These are phyloP conservation scores for Teratosphaeria epicoccoides DNA, from an alignment of 2,329 filamentous ascomycete genomes.

Conservation along the genomic window DNA sequence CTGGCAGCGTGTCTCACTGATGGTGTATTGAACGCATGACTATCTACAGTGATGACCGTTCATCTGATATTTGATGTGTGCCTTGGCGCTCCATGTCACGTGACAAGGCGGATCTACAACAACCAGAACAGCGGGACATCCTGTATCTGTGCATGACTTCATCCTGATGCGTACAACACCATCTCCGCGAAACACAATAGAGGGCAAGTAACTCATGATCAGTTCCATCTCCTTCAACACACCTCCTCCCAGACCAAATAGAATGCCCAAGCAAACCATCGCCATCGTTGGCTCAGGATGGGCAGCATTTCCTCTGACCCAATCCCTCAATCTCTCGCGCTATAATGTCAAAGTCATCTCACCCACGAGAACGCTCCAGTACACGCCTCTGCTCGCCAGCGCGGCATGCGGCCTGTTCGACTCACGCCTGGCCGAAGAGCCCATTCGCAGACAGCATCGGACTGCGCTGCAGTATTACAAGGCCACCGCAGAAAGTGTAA, in stretches of 20 bases:
- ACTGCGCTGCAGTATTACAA: slow-evolving; percentile 25
- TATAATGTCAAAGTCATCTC: slow-evolving; percentile 35
- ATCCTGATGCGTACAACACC: not conserved
- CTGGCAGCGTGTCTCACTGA: too few relatives aligned
- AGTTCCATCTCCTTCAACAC: not conserved
- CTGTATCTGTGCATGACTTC: not conserved
- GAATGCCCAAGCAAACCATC: slow-evolving; percentile 3
- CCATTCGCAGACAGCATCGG: slow-evolving; percentile 28
- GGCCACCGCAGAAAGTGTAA: slow-evolving; percentile 29
- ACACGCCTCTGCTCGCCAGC: slow-evolving; percentile 37
- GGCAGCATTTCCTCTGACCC: slow-evolving; percentile 28
- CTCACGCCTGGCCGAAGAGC: slow-evolving; percentile 37
- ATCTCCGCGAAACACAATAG: not conserved
- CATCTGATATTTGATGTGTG: too few relatives aligned
- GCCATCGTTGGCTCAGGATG: slow-evolving; percentile 30
- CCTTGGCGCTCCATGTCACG: too few relatives aligned
- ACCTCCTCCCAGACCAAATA: not conserved
- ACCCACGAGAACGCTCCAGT: slow-evolving; percentile 32
- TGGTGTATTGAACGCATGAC: too few relatives aligned
- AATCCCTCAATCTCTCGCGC: slow-evolving; percentile 23
- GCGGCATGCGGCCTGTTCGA: slow-evolving; percentile 37
- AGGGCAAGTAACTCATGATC: not conserved
- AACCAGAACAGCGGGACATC: not conserved
- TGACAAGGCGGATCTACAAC: too few relatives aligned
- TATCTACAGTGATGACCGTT: too few relatives aligned